phyloP scores from a whole-genome alignment of 352 stramenopile genomes.

The Globisporangium middletonii region DNA sequence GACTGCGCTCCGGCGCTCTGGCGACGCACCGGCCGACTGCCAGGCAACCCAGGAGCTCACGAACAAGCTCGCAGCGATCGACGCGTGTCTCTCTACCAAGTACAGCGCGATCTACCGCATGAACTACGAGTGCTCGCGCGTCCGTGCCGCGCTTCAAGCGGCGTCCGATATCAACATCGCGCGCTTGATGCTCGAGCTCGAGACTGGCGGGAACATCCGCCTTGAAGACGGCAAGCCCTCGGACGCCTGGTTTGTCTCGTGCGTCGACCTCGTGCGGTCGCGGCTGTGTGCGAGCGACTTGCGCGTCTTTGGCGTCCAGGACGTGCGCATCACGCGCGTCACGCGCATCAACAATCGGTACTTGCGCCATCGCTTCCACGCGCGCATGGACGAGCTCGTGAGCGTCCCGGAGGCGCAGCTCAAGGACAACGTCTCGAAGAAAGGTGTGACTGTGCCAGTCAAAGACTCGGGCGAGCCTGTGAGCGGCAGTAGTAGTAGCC shows the following conservation, averaged over 20 bases:
- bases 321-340: constrained; percentile 74
- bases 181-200: constrained; percentile 82
- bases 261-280: constrained; percentile 76
- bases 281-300: constrained; percentile 58
- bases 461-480: constrained; percentile 18
- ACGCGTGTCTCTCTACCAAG: constrained; percentile 31
- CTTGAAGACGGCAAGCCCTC: constrained; percentile 80
- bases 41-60: constrained; percentile 15
- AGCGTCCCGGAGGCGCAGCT: constrained; percentile 46
- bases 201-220: constrained; percentile 89
- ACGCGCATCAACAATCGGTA: constrained; percentile 88
- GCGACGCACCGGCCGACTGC: not conserved
- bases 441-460: constrained; percentile 49
- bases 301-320: constrained; percentile 40
- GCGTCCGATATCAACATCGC: constrained; percentile 72
- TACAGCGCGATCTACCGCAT: constrained; percentile 39
- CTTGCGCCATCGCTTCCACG: constrained; percentile 83
- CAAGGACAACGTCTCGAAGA: constrained; percentile 82
- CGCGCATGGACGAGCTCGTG: constrained; percentile 72
- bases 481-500: not conserved
- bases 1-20: not conserved
- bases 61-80: constrained; percentile 40
- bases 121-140: constrained; percentile 52
- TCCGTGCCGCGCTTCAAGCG: constrained; percentile 36
- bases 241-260: constrained; percentile 84